phyloP scores from a whole-genome alignment of 306 rosid genomes.

The Heteromeles arbutifolia region DNA sequence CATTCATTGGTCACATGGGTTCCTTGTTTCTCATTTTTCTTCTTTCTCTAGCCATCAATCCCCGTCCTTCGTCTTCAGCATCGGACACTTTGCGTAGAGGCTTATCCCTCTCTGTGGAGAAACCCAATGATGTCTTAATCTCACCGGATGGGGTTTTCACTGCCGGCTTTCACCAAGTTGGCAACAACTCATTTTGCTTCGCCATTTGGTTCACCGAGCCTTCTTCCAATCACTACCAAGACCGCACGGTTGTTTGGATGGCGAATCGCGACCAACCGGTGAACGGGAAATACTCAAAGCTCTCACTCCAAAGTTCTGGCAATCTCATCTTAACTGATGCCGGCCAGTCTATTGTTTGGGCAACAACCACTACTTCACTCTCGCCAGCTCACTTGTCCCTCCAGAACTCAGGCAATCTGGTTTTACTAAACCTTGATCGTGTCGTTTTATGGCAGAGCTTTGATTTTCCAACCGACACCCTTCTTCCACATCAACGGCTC shows the following conservation, averaged over 20 bases:
- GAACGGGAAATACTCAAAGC: conserved; percentile 38
- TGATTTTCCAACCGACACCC: conserved; percentile 51
- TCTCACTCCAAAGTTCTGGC: conserved; percentile 27
- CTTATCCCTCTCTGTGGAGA: conserved; percentile 33
- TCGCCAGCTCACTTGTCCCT: conserved; percentile 12
- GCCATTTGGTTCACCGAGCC: conserved; percentile 39
- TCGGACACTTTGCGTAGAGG: conserved; percentile 22
- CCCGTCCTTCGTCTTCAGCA: conserved; percentile 5
- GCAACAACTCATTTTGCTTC: conserved; percentile 43
- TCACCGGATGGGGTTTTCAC: conserved; percentile 40
- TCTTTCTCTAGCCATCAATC: neutral
- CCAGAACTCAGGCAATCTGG: conserved; percentile 36
- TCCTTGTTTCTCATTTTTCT: conserved; percentile 10
- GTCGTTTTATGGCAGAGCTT: conserved; percentile 48
- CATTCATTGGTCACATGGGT: conserved; percentile 17
- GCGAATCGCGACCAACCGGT: conserved; percentile 49
- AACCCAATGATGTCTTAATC: conserved; percentile 14
- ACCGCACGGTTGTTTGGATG: conserved; percentile 44
- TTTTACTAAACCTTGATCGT: neutral
- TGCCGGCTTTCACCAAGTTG: conserved; percentile 46
- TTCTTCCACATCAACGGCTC: conserved; percentile 39
- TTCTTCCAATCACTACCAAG: neutral
- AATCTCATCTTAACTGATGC: conserved; percentile 35
- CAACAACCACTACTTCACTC: conserved; percentile 17
- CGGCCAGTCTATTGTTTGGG: conserved; percentile 28